These are phyloP conservation scores for Cicer chorassanicum DNA, from an alignment of 306 rosid genomes.

Conservation along the genomic window DNA sequence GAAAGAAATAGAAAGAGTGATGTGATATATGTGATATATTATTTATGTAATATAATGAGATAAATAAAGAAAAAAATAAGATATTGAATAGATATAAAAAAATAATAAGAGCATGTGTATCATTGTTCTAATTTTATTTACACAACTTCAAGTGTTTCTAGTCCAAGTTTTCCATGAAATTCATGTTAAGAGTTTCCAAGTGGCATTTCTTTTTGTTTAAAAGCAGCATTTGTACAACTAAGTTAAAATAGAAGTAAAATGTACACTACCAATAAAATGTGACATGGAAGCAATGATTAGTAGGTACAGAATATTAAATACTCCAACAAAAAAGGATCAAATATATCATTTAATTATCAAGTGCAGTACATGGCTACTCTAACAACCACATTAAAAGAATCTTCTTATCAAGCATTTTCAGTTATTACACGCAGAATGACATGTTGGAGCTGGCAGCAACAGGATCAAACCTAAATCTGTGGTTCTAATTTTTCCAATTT, in stretches of 20 bases:
- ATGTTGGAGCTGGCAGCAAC: slow-evolving; percentile 38
- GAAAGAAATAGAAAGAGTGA: too few species aligned
- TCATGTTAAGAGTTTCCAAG: slow-evolving; percentile 18
- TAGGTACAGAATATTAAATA: slow-evolving; percentile 34
- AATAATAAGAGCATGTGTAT: too few species aligned
- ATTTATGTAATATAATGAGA: too few species aligned
- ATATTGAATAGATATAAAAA: too few species aligned
- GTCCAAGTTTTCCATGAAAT: slow-evolving; percentile 5
- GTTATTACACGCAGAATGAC: slow-evolving; percentile 33
- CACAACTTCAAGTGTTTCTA: slow-evolving; percentile 14
- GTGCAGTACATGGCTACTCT: slow-evolving; percentile 26
- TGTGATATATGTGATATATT: too few species aligned
- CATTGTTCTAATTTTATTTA: background rate
- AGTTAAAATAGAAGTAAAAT: slow-evolving; percentile 14
- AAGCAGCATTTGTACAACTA: slow-evolving; percentile 39
- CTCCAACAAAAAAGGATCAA: slow-evolving; percentile 37
- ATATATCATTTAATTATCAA: background rate
- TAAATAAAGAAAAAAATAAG: too few species aligned
- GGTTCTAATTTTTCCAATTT: background rate
- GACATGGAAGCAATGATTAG: slow-evolving; percentile 25
- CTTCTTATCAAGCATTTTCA: slow-evolving; percentile 27
- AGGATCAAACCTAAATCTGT: slow-evolving; percentile 28
- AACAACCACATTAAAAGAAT: slow-evolving; percentile 37
- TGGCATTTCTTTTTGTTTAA: slow-evolving; percentile 13
- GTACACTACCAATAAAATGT: background rate